phyloP scores from a whole-genome alignment of 2,329 filamentous ascomycete species.

The Monosporascus ibericus region DNA sequence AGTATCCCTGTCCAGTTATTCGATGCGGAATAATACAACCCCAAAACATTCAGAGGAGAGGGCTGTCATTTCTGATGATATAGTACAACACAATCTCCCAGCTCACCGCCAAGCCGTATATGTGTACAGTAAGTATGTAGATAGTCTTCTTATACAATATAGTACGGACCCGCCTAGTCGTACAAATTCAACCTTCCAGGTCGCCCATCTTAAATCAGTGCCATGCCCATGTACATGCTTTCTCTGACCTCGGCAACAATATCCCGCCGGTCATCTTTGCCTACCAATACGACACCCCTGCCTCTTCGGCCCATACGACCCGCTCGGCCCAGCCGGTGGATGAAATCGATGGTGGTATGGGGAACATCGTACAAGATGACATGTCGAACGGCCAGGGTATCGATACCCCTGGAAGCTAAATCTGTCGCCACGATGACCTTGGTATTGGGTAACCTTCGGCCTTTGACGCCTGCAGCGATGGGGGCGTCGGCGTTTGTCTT shows the following conservation, averaged over 20 bases:
- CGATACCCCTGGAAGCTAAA: slow-evolving; percentile 85
- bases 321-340: slow-evolving; percentile 86
- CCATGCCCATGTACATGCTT: neutral
- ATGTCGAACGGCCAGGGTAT: slow-evolving; percentile 83
- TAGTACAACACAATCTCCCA: neutral
- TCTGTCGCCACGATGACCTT: slow-evolving; percentile 95
- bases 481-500: slow-evolving; percentile 21
- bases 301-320: slow-evolving; percentile 90
- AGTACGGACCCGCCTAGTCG: neutral
- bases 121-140: neutral
- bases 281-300: slow-evolving; percentile 82
- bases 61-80: neutral
- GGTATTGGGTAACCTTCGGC: slow-evolving; percentile 61
- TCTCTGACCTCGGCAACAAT: slow-evolving; percentile 78
- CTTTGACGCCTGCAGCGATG: slow-evolving; percentile 25
- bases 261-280: slow-evolving; percentile 82
- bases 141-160: neutral
- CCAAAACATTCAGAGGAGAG: no score
- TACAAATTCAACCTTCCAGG: neutral
- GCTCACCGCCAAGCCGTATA: no score
- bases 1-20: no score
- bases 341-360: slow-evolving; percentile 95
- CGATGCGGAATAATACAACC: no score
- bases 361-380: slow-evolving; percentile 97
- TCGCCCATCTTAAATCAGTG: neutral